Conservation (phyloP, 2,329 filamentous ascomycete genomes). For the Colletotrichum kahawae region DNA sequence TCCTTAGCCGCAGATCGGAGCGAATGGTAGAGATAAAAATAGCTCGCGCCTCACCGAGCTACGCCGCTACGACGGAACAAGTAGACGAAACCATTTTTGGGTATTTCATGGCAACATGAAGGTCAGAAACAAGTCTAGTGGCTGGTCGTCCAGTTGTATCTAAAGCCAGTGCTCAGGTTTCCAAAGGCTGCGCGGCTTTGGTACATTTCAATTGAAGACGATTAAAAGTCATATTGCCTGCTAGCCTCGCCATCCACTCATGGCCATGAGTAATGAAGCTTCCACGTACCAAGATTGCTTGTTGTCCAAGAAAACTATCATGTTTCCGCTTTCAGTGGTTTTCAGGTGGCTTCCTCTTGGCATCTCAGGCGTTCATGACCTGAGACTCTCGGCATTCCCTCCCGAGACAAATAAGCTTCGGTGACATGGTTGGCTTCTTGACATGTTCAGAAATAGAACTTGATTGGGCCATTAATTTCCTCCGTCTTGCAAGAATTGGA, state of each 20-base stretch:
- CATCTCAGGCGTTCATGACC: background rate
- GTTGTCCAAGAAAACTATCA: background rate
- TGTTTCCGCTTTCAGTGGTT: background rate
- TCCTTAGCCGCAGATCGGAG: background rate
- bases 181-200: background rate
- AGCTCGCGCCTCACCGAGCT: background rate
- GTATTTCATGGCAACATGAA: background rate
- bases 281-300: background rate
- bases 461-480: background rate
- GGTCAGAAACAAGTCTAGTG: background rate
- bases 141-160: background rate
- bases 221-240: background rate
- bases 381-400: background rate
- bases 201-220: background rate
- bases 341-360: background rate
- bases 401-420: background rate
- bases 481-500: background rate
- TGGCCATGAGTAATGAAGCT: background rate
- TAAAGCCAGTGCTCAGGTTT: background rate
- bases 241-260: background rate
- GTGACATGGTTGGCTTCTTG: background rate
- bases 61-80: background rate
- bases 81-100: background rate
- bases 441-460: background rate
- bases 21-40: background rate